Conservation (phyloP, 2,329 filamentous ascomycete species). For the Talaromyces sp. region DNA sequence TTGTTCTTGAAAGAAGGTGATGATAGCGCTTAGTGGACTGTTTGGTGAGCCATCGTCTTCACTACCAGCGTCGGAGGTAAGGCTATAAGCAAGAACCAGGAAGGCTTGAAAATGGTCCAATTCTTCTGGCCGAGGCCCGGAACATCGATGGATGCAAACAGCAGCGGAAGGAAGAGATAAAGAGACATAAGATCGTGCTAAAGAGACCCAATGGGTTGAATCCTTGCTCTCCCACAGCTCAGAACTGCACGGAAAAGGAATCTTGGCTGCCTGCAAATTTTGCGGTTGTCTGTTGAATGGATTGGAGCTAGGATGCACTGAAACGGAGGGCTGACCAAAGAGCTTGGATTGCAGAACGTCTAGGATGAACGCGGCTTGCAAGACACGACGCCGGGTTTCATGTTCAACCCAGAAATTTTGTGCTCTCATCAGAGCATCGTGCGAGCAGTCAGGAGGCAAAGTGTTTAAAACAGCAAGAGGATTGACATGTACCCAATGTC, state of each 20-base stretch:
- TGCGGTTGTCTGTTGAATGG: constrained; percentile 9
- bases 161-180: constrained; percentile 18
- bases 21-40: constrained; percentile 14
- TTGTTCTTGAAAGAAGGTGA: constrained; percentile 11
- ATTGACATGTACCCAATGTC: constrained; percentile 26
- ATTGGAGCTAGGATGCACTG: constrained; percentile 21
- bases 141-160: constrained; percentile 12
- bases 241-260: constrained; percentile 30
- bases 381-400: constrained; percentile 30
- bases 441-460: constrained; percentile 18
- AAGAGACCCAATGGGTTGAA: constrained; percentile 24
- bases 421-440: constrained; percentile 24
- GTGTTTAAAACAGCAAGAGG: constrained; percentile 28
- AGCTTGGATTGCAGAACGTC: constrained; percentile 29
- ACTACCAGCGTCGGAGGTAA: constrained; percentile 13
- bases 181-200: constrained; percentile 18
- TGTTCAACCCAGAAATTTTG: constrained; percentile 34
- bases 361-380: constrained; percentile 31
- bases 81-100: constrained; percentile 21
- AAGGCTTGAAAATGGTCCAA: constrained; percentile 23
- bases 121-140: background rate
- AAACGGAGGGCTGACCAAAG: constrained; percentile 29
- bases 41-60: constrained; percentile 12
- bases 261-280: constrained; percentile 17
- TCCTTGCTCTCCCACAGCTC: constrained; percentile 29